phyloP scores from a whole-genome alignment of 2,329 filamentous ascomycete species.

The Cladosporium sp. region DNA sequence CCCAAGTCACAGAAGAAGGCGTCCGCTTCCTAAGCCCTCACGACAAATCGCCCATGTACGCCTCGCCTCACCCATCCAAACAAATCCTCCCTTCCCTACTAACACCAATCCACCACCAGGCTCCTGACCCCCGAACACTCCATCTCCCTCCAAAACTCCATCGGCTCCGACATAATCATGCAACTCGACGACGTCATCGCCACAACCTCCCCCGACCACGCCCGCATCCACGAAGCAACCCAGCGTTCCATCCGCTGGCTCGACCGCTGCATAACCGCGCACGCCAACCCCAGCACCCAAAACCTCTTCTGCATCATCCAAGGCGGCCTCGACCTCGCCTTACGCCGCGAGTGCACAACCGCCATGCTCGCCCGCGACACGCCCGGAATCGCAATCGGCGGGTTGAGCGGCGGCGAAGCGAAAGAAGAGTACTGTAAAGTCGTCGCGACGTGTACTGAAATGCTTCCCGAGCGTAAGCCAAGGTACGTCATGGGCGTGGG shows the following conservation, averaged over 20 bases:
- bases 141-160: constrained; percentile 92
- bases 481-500: constrained; percentile 98
- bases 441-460: constrained; percentile 77
- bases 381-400: constrained; percentile 94
- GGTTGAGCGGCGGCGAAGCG: constrained; percentile 89
- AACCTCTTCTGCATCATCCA: constrained; percentile 99
- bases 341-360: constrained; percentile 78
- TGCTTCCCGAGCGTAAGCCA: constrained; percentile 89
- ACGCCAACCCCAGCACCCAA: constrained; percentile 77
- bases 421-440: constrained; percentile 87
- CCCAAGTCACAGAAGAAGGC: constrained; percentile 91
- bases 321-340: constrained; percentile 83
- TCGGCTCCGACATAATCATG: constrained; percentile 99
- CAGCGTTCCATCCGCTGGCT: constrained; percentile 92
- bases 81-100: not conserved
- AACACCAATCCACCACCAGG: constrained; percentile 39
- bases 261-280: constrained; percentile 88
- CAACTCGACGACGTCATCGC: constrained; percentile 97
- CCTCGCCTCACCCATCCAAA: not conserved
- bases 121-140: constrained; percentile 96
- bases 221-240: constrained; percentile 92
- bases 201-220: constrained; percentile 86
- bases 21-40: constrained; percentile 96
- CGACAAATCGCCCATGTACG: constrained; percentile 84
- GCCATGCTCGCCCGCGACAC: constrained; percentile 91